A percentile compares a stretch with the other conserved stretches of the same genome.
phyloP scores from a whole-genome alignment of 345 rosid genomes.

The Pugionium dolabratum region DNA sequence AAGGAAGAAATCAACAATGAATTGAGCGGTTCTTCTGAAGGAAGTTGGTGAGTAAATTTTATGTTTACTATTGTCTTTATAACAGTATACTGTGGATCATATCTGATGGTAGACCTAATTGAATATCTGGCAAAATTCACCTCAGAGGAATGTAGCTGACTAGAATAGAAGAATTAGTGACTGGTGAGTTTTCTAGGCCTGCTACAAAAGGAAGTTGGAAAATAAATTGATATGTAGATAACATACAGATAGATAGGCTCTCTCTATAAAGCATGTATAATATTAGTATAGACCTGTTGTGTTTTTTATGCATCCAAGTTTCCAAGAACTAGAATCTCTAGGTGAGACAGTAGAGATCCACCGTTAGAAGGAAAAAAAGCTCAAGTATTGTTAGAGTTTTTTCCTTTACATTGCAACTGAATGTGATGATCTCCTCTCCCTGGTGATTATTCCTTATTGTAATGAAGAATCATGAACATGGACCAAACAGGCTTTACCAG shows the following conservation, averaged over 20 bases:
- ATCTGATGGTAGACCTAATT: constrained; percentile 26
- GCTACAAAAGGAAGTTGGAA: background rate
- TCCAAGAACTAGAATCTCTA: background rate
- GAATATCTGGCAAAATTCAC: constrained; percentile 12
- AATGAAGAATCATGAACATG: constrained; percentile 75
- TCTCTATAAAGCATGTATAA: constrained; percentile 11
- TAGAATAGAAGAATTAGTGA: constrained; percentile 12
- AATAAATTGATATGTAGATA: background rate
- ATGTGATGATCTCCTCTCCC: constrained; percentile 31
- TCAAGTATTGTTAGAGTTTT: background rate
- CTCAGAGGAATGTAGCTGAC: background rate
- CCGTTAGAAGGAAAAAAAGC: background rate
- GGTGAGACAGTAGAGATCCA: constrained; percentile 7
- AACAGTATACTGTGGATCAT: constrained; percentile 10
- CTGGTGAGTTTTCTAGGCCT: constrained; percentile 12
- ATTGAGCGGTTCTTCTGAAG: constrained; percentile 42
- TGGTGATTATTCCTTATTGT: constrained; percentile 42
- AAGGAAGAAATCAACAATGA: constrained; percentile 73
- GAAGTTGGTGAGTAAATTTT: constrained; percentile 59
- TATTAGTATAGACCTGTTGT: background rate
- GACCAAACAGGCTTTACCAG: constrained; percentile 63
- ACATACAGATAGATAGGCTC: background rate
- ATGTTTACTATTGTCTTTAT: background rate
- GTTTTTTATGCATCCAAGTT: background rate
- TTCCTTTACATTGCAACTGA: constrained; percentile 5